phyloP scores from a whole-genome alignment of 2,329 filamentous ascomycete species.

The Thielaviopsis punctulata region DNA sequence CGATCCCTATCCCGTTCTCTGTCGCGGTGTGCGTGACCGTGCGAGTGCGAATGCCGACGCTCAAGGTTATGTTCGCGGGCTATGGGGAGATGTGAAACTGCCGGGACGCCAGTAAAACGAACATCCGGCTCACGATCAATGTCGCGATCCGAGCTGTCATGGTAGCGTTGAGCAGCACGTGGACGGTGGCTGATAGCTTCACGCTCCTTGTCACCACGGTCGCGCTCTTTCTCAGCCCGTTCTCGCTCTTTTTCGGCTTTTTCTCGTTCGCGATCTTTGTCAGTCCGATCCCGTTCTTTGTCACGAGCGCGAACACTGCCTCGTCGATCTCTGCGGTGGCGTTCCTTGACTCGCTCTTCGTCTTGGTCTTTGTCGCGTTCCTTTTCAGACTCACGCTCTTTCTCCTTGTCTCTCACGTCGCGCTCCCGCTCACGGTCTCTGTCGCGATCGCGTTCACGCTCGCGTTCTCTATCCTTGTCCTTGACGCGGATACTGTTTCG shows the following conservation, averaged over 20 bases:
- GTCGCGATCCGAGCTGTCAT: conserved; percentile 12
- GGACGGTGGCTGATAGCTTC: conserved; percentile 7
- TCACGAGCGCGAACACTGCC: conserved; percentile 8
- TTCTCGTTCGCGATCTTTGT: conserved; percentile 9
- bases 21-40: not conserved
- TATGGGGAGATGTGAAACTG: not conserved
- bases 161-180: conserved; percentile 4
- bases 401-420: conserved; percentile 8
- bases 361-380: conserved; percentile 13
- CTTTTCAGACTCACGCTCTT: conserved; percentile 3
- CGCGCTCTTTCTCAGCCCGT: conserved; percentile 10
- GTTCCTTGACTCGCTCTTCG: conserved; percentile 4
- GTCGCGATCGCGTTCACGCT: conserved; percentile 12
- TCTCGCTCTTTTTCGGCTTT: conserved; percentile 6
- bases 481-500: conserved; percentile 11
- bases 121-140: conserved; percentile 13
- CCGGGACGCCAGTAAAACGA: conserved; percentile 1
- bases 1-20: not conserved
- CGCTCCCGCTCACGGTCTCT: conserved; percentile 2
- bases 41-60: not conserved
- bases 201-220: conserved; percentile 14
- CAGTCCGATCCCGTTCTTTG: conserved; percentile 5
- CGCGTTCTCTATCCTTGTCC: conserved; percentile 11
- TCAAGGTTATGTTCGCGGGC: not conserved
- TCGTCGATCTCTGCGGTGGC: conserved; percentile 9